These are phyloP conservation scores for Fusarium sp. DNA, from an alignment of 2,329 filamentous ascomycete genomes.

Conservation along the genomic window DNA sequence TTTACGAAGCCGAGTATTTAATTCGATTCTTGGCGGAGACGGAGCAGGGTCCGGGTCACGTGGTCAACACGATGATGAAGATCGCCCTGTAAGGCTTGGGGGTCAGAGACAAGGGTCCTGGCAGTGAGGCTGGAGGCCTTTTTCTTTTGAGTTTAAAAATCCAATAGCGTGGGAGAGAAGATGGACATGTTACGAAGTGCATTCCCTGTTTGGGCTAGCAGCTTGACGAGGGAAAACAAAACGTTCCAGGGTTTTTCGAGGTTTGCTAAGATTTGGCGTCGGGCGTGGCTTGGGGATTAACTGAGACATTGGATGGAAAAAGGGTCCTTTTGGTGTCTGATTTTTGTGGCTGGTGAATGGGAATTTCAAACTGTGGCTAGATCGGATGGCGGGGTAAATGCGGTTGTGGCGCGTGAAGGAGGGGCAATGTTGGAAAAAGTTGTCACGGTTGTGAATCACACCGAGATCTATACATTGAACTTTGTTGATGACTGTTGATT, in stretches of 20 bases:
- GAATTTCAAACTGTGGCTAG: constrained; percentile 10
- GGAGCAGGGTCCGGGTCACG: not conserved
- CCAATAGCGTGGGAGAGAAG: not conserved
- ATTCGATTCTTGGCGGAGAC: not conserved
- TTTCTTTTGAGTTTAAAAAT: not conserved
- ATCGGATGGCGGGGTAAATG: constrained; percentile 27
- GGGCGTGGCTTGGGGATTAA: constrained; percentile 1
- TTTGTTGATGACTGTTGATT: not conserved
- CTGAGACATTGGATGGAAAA: constrained; percentile 6
- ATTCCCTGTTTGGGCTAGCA: constrained; percentile 16
- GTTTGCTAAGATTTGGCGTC: not conserved
- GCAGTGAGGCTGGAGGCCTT: not conserved
- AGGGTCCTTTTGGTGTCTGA: not conserved
- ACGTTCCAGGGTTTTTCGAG: not conserved
- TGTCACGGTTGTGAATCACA: constrained; percentile 33
- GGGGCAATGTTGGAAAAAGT: constrained; percentile 32
- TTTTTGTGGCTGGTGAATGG: constrained; percentile 15
- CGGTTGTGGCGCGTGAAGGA: constrained; percentile 28
- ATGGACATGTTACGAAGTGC: not conserved
- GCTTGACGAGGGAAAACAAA: not conserved
- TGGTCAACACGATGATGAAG: not conserved
- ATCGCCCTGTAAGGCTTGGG: constrained; percentile 3
- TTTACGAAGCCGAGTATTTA: not conserved
- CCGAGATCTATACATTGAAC: constrained; percentile 23
- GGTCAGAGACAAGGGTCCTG: not conserved